Evolutionary conservation across 805 yeast genomes (phyloP), one percentile per base, ranked within the genome.

Genomic region (Saturnispora kantuleensis): DNA sequence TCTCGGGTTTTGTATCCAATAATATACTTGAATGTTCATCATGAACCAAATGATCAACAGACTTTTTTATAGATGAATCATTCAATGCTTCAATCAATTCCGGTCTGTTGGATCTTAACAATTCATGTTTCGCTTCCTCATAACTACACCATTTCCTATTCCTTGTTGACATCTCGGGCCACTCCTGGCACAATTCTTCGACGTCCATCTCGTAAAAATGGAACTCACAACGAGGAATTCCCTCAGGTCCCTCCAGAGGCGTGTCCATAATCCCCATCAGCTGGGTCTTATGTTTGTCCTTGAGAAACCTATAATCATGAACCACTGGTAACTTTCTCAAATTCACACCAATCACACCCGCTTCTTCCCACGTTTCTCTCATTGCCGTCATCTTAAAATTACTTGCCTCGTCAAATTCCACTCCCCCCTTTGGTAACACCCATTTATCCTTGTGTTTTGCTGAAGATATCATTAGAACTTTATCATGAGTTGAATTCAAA

Each of bases 321-420:
- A 84, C 80, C 0, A 74, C 67, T 0, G 90, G 94, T 35, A 90
- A 64, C 47, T 70, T 69, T 35, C 57, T 53, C 1, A 41, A 17
- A 4, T 88, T 69, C 13, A 59, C 65, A 7, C 97, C 96, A 31
- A 73, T 74, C 18, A 84, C 84, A 0, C 98, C 98, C 0, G 95
- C 93, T 64, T 93, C 98, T 62, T 93, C 98, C 98, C 98, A 93
- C 0, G 95, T 85, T 59, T 93, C 98, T 47, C 98, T 70, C 13
- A 73, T 67, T 0, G 97, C 97, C 5, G 84, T 66, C 4, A 64
- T 43, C 12, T 56, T 50, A 50, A 56, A 66, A 52, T 68, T 62
- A 16, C 57, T 72, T 4, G 66, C 63, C 62, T 86, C 98, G 61
- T 93, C 98, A 28, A 59, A 59, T 63, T 93, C 98, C 34, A 89